phyloP scores from a whole-genome alignment of 306 rosid genomes.

The Cotoneaster glaucophyllus region DNA sequence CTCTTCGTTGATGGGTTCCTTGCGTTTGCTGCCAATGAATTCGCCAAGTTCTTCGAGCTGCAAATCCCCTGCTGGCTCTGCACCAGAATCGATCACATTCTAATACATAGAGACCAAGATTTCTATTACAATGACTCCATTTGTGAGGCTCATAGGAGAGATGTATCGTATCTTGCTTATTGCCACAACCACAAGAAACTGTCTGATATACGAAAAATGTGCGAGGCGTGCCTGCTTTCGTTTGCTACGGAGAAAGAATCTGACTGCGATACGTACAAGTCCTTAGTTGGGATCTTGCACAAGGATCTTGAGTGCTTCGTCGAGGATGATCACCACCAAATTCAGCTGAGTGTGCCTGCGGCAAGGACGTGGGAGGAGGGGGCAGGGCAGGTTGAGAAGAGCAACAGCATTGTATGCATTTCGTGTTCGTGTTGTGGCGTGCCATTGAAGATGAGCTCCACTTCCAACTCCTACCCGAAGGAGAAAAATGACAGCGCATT shows the following conservation, averaged over 20 bases:
- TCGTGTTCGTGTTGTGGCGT: slow-evolving; percentile 73
- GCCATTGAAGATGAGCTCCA: slow-evolving; percentile 42
- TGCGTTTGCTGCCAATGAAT: slow-evolving; percentile 62
- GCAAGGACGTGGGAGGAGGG: slow-evolving; percentile 31
- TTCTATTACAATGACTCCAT: slow-evolving; percentile 69
- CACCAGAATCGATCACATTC: slow-evolving; percentile 60
- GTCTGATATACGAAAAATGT: slow-evolving; percentile 66
- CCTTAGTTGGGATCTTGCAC: slow-evolving; percentile 75
- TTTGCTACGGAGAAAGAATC: slow-evolving; percentile 72
- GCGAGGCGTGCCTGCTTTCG: slow-evolving; percentile 79
- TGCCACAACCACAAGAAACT: slow-evolving; percentile 78
- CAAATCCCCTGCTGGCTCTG: slow-evolving; percentile 68
- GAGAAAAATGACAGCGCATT: slow-evolving; percentile 18
- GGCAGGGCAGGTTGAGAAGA: slow-evolving; percentile 26
- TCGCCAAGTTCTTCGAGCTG: slow-evolving; percentile 67
- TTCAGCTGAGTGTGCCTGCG: slow-evolving; percentile 34
- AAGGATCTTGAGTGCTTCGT: slow-evolving; percentile 76
- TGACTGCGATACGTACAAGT: slow-evolving; percentile 58
- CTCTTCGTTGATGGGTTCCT: slow-evolving; percentile 72
- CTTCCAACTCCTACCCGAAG: slow-evolving; percentile 9
- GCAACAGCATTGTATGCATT: neutral
- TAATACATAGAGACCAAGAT: slow-evolving; percentile 41
- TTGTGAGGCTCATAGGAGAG: slow-evolving; percentile 72
- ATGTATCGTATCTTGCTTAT: slow-evolving; percentile 64
- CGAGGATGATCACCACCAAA: slow-evolving; percentile 45